Evolutionary conservation across 768 basidiomycete species (phyloP).

Genomic region (Leccinum imitatum): DNA sequence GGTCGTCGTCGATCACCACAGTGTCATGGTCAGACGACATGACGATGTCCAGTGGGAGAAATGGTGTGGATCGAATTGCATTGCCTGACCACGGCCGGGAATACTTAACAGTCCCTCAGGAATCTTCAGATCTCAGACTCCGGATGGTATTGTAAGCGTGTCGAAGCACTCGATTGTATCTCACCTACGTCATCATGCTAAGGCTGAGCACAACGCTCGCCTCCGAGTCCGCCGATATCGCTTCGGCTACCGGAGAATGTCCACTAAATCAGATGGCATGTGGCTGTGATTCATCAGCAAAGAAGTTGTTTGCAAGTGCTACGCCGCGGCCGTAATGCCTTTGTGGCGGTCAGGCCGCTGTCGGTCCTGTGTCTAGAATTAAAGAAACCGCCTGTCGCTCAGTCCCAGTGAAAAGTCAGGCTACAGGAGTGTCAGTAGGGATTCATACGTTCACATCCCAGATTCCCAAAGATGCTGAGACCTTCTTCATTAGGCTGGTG

Average conservation of each 20-base stretch:
- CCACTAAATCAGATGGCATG: neutral
- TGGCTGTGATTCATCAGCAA: neutral
- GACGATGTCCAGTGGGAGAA: neutral
- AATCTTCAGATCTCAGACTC: neutral
- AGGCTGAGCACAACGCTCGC: neutral
- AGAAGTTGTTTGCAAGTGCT: neutral
- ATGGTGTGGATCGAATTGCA: neutral
- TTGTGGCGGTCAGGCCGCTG: too few relatives aligned
- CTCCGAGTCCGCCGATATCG: neutral
- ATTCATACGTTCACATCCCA: too few relatives aligned
- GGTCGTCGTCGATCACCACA: neutral
- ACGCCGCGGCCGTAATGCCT: too few relatives aligned
- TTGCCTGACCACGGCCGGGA: neutral
- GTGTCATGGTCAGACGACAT: conserved; percentile 14
- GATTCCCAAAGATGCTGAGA: too few relatives aligned
- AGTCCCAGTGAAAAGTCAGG: too few relatives aligned
- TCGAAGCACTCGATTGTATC: neutral
- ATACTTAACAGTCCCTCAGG: neutral
- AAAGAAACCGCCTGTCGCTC: neutral
- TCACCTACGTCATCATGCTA: neutral
- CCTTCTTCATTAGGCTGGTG: too few relatives aligned
- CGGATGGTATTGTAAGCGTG: neutral
- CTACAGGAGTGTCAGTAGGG: too few relatives aligned
- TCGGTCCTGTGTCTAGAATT: neutral
- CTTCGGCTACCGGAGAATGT: neutral